Conservation (phyloP, 495 filamentous ascomycete species). For the Copromyces sp. region DNA sequence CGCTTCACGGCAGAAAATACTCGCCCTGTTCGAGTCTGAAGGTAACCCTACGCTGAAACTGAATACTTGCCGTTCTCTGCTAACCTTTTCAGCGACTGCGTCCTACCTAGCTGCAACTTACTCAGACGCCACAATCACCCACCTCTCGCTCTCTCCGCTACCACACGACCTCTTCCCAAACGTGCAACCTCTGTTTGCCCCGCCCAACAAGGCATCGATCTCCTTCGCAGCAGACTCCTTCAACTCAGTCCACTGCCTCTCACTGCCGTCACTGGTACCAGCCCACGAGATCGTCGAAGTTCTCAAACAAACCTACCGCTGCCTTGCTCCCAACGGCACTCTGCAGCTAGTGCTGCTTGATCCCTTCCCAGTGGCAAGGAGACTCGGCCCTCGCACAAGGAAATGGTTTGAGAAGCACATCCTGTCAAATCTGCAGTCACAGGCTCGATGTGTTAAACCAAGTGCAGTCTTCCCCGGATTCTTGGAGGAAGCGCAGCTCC, state of each 20-base stretch:
- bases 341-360: conserved; percentile 39
- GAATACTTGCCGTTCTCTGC: neutral
- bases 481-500: conserved; percentile 31
- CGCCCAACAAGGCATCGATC: conserved; percentile 20
- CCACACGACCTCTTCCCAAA: conserved; percentile 27
- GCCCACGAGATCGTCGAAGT: conserved; percentile 28
- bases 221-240: conserved; percentile 27
- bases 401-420: conserved; percentile 40
- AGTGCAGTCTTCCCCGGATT: conserved; percentile 32
- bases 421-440: conserved; percentile 32
- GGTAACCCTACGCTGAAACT: conserved; percentile 14
- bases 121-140: conserved; percentile 18
- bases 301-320: conserved; percentile 29
- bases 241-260: conserved; percentile 23
- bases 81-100: conserved; percentile 27
- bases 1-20: conserved; percentile 12
- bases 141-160: conserved; percentile 26
- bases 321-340: conserved; percentile 25
- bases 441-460: conserved; percentile 36
- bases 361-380: conserved; percentile 30
- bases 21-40: conserved; percentile 35
- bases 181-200: conserved; percentile 25
- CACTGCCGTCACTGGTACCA: conserved; percentile 27
- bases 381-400: conserved; percentile 34
- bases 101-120: conserved; percentile 32